phyloP scores from a whole-genome alignment of 345 rosid species.

The Capsella bursapastoris region DNA sequence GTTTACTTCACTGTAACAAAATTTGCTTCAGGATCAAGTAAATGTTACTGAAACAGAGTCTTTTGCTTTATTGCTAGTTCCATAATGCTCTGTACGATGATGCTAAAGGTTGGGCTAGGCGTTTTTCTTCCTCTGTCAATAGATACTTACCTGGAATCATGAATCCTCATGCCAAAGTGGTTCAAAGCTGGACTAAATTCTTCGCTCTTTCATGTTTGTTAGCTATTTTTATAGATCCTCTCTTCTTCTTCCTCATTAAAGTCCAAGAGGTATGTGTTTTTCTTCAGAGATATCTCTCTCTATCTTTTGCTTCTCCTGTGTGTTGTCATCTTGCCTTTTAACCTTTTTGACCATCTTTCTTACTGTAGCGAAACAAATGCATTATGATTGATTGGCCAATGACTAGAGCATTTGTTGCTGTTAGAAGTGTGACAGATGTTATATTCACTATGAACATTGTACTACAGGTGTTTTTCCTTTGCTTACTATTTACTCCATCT shows the following conservation, averaged over 20 bases:
- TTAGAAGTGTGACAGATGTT: conserved; percentile 69
- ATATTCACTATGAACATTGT: conserved; percentile 70
- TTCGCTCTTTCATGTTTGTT: conserved; percentile 72
- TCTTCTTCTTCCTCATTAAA: conserved; percentile 75
- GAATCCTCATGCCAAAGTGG: conserved; percentile 76
- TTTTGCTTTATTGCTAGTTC: conserved; percentile 51
- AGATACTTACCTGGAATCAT: conserved; percentile 61
- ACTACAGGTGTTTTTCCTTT: conserved; percentile 67
- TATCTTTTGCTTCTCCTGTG: background rate
- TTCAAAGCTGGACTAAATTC: conserved; percentile 73
- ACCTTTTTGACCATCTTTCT: background rate
- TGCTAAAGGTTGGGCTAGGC: conserved; percentile 84
- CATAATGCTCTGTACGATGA: conserved; percentile 74
- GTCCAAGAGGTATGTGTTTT: conserved; percentile 52
- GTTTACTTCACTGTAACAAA: background rate
- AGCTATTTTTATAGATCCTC: conserved; percentile 82
- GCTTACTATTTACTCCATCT: conserved; percentile 1
- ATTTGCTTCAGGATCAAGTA: conserved; percentile 12
- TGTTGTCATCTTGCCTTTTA: conserved; percentile 20
- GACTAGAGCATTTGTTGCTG: conserved; percentile 53
- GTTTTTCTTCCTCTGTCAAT: conserved; percentile 47
- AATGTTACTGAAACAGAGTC: conserved; percentile 17
- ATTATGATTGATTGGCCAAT: conserved; percentile 54
- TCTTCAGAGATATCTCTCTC: background rate
- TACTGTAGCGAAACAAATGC: conserved; percentile 59